These are phyloP conservation scores for Rhodamnia rubescens DNA, from an alignment of 345 rosid genomes.

Conservation along the genomic window DNA sequence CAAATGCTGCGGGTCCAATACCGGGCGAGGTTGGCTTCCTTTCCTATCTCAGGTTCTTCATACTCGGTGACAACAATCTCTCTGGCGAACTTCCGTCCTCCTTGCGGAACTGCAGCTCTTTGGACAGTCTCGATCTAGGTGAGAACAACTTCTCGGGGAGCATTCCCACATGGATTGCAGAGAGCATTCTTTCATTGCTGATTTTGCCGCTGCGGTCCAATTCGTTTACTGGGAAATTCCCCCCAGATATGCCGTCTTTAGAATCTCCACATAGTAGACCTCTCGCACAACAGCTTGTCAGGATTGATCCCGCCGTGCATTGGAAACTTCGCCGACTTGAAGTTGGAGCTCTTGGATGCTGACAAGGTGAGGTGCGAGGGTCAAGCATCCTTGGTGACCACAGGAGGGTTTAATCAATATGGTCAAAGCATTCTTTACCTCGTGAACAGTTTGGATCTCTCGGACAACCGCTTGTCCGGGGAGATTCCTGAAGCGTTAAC, in stretches of 20 bases:
- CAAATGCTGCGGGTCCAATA: not conserved
- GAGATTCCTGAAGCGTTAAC: constrained; percentile 15
- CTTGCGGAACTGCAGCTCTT: not conserved
- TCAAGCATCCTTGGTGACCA: not conserved
- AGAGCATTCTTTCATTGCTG: not conserved
- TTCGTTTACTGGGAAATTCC: not conserved
- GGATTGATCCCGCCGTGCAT: not conserved
- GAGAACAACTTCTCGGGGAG: not conserved
- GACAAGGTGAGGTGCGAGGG: not conserved
- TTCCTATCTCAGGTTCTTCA: not conserved
- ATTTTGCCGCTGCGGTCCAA: not conserved
- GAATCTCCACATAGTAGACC: not conserved
- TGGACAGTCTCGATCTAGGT: not conserved
- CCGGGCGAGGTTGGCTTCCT: not conserved
- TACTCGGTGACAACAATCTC: not conserved
- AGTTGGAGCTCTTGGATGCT: not conserved
- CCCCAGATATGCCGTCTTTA: not conserved
- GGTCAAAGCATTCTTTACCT: constrained; percentile 4
- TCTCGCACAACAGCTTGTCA: not conserved
- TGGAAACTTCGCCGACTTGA: not conserved
- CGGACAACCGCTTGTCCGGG: constrained; percentile 15
- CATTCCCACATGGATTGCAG: not conserved
- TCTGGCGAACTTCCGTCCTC: not conserved
- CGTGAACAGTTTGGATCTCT: constrained; percentile 22
- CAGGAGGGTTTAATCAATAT: not conserved